Conservation (phyloP, 352 stramenopile genomes). For the Pelagophyceae sp. region DNA sequence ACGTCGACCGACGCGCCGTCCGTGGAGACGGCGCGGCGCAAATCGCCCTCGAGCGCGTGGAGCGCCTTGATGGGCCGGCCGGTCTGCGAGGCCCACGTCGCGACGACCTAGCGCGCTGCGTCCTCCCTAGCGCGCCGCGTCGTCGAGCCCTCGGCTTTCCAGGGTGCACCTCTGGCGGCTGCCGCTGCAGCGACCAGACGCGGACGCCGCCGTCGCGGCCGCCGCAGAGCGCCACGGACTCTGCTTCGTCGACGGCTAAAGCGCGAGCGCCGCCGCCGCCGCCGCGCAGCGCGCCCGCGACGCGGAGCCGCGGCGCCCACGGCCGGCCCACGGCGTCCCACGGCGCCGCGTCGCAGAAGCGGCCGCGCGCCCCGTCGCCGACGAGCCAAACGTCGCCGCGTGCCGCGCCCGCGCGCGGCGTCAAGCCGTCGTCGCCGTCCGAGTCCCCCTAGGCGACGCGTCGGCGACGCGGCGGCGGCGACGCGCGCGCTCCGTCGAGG, state of each 20-base stretch:
- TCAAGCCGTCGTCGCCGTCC: too few species aligned
- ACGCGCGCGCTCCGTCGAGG: too few species aligned
- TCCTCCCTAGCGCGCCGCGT: too few species aligned
- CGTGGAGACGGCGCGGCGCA: neutral
- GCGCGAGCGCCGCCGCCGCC: neutral
- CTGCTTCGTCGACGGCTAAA: constrained; percentile 11
- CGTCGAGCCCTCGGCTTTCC: too few species aligned
- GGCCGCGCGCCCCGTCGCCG: neutral
- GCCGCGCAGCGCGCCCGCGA: neutral
- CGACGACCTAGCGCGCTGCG: neutral
- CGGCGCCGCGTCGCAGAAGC: neutral
- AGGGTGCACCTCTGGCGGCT: constrained; percentile 13
- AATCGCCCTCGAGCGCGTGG: neutral
- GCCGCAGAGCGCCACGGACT: constrained; percentile 18
- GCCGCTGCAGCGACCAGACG: constrained; percentile 3
- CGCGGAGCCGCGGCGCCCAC: neutral
- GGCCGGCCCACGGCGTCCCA: neutral
- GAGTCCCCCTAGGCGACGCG: too few species aligned
- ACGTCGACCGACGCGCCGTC: neutral
- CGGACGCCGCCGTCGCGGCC: constrained; percentile 10
- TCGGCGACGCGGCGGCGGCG: too few species aligned
- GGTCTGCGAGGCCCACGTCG: neutral
- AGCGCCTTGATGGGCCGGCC: neutral
- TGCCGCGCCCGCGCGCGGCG: too few species aligned
- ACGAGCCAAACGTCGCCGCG: neutral